Conservation (phyloP, 2,329 filamentous ascomycete species). For the Calonectria hawksworthii region DNA sequence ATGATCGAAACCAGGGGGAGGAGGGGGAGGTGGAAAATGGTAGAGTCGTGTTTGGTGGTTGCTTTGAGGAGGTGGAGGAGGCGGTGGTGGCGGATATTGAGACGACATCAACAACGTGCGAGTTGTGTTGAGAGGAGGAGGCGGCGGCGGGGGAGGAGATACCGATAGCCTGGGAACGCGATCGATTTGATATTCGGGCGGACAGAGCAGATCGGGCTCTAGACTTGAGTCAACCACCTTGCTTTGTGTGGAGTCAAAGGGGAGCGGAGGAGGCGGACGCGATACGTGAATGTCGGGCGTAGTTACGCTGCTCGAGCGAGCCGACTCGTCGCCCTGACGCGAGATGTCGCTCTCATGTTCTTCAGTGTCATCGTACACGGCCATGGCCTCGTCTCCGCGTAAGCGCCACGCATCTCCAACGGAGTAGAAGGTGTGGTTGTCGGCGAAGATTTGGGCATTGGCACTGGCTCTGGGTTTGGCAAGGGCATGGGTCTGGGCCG, state of each 20-base stretch:
- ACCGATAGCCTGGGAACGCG: conserved; percentile 18
- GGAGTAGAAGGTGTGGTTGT: conserved; percentile 28
- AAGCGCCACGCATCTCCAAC: conserved; percentile 34
- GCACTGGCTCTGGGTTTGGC: conserved; percentile 11
- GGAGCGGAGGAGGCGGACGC: conserved; percentile 38
- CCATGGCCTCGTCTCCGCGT: conserved; percentile 37
- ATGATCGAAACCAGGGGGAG: conserved; percentile 28
- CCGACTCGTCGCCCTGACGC: conserved; percentile 46
- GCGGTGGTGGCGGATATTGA: conserved; percentile 21
- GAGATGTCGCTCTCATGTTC: conserved; percentile 46
- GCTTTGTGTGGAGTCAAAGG: conserved; percentile 27
- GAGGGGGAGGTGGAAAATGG: conserved; percentile 18
- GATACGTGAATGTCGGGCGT: conserved; percentile 42
- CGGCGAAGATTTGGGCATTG: conserved; percentile 23
- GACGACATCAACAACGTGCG: conserved; percentile 4
- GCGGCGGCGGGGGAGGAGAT: conserved; percentile 26
- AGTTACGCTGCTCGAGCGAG: conserved; percentile 47
- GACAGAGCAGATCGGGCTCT: conserved; percentile 29
- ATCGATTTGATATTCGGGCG: conserved; percentile 12
- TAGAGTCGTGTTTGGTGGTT: conserved; percentile 15
- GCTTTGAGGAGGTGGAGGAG: conserved; percentile 27
- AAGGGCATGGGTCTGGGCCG: conserved; percentile 17
- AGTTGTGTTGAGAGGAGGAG: conserved; percentile 17
- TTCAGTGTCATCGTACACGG: conserved; percentile 38
- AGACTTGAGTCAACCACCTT: conserved; percentile 30